Evolutionary conservation across 257 asterid species (phyloP).

Genomic region (Solanum chmielewskii): DNA sequence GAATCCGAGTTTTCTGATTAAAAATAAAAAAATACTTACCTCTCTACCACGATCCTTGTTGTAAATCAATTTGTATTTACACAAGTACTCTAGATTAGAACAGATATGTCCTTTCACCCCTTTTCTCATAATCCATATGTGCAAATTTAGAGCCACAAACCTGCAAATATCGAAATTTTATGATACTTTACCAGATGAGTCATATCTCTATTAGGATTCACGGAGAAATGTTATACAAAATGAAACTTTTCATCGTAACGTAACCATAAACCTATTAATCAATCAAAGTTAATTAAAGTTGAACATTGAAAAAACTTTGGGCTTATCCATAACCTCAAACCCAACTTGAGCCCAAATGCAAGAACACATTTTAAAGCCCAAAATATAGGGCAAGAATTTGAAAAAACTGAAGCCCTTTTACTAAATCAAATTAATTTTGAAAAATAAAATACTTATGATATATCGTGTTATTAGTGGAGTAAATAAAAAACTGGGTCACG

Average conservation of each 20-base stretch:
- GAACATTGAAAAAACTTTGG: background rate
- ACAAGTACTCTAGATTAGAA: background rate
- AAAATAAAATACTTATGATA: background rate
- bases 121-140: background rate
- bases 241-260: too few relatives aligned
- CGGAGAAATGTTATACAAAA: too few relatives aligned
- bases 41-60: background rate
- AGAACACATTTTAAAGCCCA: background rate
- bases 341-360: background rate
- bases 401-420: background rate
- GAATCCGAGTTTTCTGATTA: background rate
- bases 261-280: background rate
- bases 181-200: too few relatives aligned
- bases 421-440: background rate
- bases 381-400: background rate
- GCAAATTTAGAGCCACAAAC: background rate
- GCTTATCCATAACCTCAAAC: background rate
- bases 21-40: too few relatives aligned
- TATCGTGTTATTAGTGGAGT: background rate
- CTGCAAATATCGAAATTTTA: background rate
- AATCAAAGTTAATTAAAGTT: background rate
- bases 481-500: background rate
- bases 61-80: background rate
- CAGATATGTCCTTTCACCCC: background rate
- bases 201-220: too few relatives aligned